These are phyloP conservation scores for Leishmania turanica DNA, from an alignment of 208 protist genomes.

Conservation along the genomic window DNA sequence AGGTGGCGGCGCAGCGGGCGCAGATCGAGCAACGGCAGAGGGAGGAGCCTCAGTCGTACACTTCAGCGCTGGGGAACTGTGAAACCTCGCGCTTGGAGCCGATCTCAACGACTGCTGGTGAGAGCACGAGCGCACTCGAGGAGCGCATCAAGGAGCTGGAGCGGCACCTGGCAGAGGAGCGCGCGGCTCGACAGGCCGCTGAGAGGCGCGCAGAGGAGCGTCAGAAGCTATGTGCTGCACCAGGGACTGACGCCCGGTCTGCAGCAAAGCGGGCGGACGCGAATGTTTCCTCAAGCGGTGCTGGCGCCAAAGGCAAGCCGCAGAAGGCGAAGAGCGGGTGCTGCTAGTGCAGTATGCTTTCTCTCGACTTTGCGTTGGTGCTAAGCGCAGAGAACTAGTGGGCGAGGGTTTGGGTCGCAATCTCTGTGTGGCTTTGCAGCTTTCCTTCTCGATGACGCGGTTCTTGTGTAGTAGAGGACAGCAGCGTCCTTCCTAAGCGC, in stretches of 20 bases:
- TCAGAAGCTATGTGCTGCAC: not conserved
- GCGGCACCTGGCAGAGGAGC: slow-evolving; percentile 12
- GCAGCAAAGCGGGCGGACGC: not conserved
- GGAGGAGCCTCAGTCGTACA: not conserved
- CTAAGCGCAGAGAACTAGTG: not conserved
- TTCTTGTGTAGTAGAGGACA: not conserved
- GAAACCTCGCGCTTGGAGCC: slow-evolving; percentile 7
- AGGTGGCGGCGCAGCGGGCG: slow-evolving; percentile 24
- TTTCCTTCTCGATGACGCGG: not conserved
- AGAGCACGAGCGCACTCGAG: slow-evolving; percentile 1
- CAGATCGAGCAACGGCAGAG: slow-evolving; percentile 8
- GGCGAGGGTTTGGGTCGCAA: not conserved
- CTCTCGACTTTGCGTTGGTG: not conserved
- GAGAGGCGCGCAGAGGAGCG: slow-evolving; percentile 22
- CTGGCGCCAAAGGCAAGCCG: slow-evolving; percentile 10
- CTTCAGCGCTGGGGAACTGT: not conserved
- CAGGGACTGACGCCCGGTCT: not conserved
- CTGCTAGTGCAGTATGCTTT: slow-evolving; percentile 16
- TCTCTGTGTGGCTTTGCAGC: not conserved
- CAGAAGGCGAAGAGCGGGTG: slow-evolving; percentile 46
- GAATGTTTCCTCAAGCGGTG: not conserved
- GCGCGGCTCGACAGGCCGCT: slow-evolving; percentile 4
- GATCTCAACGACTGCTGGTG: slow-evolving; percentile 1
- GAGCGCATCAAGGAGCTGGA: slow-evolving; percentile 26
- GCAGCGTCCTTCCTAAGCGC: not conserved